These are phyloP conservation scores for Populus simonii DNA, from an alignment of 345 rosid species.

Conservation along the genomic window DNA sequence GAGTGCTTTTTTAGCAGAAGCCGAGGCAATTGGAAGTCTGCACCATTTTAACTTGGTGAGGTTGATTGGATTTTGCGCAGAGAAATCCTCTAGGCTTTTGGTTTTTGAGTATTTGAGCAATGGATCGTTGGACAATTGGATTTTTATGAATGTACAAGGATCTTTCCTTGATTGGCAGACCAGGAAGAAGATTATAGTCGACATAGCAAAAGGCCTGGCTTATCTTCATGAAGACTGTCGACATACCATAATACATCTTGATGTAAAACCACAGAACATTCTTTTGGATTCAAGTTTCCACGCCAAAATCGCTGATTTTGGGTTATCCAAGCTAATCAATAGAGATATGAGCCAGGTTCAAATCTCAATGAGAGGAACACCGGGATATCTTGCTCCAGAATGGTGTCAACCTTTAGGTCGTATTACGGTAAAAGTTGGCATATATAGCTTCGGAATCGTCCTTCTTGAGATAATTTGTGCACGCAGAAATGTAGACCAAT, in stretches of 20 bases:
- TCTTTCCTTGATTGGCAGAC: conserved; percentile 4
- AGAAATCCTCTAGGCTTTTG: conserved; percentile 5
- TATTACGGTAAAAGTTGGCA: conserved; percentile 8
- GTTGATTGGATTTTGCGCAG: conserved; percentile 10
- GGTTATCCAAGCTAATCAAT: conserved; percentile 7
- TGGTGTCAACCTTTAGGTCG: neutral
- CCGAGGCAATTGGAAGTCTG: conserved; percentile 57
- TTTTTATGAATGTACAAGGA: neutral
- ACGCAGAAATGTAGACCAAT: neutral
- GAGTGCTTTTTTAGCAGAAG: conserved; percentile 64
- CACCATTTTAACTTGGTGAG: conserved; percentile 56
- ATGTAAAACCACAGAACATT: conserved; percentile 16
- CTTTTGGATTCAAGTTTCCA: neutral
- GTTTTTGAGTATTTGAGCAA: conserved; percentile 18
- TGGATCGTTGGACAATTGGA: conserved; percentile 16
- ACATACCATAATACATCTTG: conserved; percentile 8
- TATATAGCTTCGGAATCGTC: conserved; percentile 15
- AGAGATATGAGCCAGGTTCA: neutral
- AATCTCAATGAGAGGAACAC: conserved; percentile 13
- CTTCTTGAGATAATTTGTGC: conserved; percentile 1
- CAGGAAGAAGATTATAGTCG: conserved; percentile 5
- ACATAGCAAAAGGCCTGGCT: neutral
- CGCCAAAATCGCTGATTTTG: conserved; percentile 18
- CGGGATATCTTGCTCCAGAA: conserved; percentile 19
- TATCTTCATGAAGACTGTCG: conserved; percentile 18